These are phyloP conservation scores for Emericellopsis cladophorae DNA, from an alignment of 2,329 filamentous ascomycete genomes.

Conservation along the genomic window DNA sequence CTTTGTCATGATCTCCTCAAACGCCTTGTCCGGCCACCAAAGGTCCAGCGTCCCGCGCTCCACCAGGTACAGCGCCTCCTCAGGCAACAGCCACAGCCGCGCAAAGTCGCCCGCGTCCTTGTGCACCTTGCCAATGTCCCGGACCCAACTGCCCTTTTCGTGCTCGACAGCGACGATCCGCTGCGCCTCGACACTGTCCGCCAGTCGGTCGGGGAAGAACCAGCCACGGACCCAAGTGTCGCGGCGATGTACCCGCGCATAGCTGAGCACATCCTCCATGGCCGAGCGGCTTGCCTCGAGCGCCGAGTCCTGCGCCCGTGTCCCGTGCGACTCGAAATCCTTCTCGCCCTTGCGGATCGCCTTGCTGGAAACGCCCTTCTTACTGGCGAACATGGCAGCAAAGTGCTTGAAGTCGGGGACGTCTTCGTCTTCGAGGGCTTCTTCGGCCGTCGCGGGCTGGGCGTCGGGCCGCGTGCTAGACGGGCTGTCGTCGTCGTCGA, in stretches of 20 bases:
- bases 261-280: slow-evolving; percentile 77
- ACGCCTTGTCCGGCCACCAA: slow-evolving; percentile 57
- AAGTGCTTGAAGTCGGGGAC: slow-evolving; percentile 78
- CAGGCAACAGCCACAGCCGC: slow-evolving; percentile 73
- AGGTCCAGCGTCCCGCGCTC: slow-evolving; percentile 82
- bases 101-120: slow-evolving; percentile 42
- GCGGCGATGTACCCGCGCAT: slow-evolving; percentile 60
- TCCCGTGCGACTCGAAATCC: slow-evolving; percentile 91
- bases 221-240: slow-evolving; percentile 56
- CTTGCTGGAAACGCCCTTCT: slow-evolving; percentile 38
- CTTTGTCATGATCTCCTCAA: slow-evolving; percentile 34
- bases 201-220: slow-evolving; percentile 55
- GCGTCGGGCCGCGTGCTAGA: slow-evolving; percentile 6
- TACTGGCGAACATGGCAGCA: slow-evolving; percentile 32
- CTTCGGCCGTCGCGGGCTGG: slow-evolving; percentile 24
- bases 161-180: slow-evolving; percentile 57
- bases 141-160: slow-evolving; percentile 58
- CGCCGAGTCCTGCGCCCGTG: slow-evolving; percentile 62
- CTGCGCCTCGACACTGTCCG: slow-evolving; percentile 21
- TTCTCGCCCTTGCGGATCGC: slow-evolving; percentile 89
- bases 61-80: slow-evolving; percentile 81
- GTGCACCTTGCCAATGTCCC: slow-evolving; percentile 59
- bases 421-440: slow-evolving; percentile 57
- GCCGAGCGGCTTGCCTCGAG: slow-evolving; percentile 73
- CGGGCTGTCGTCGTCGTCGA: slow-evolving; percentile 30